Evolutionary conservation across 192 early-diverging fungal genomes (phyloP), one percentile per base, ranked within the genome.

Genomic region (Coemansia sp.): DNA sequence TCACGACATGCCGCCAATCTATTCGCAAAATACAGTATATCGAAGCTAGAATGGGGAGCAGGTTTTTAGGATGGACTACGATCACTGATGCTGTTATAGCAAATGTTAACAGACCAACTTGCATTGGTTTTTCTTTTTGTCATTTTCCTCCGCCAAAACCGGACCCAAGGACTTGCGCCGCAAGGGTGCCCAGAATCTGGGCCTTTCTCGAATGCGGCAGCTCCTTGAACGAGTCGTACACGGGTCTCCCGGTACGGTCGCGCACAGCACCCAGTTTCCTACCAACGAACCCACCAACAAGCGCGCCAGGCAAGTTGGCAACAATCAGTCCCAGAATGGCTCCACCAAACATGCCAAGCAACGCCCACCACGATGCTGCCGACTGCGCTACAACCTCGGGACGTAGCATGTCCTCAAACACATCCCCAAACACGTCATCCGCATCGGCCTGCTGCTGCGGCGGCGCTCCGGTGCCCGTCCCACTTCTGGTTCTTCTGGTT

Each of bases 371-470:
- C 68, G 66, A 86, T 67, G 33, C 4, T 34, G 33, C 4, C 87
- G 66, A 86, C 67, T 42, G 45, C 0, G 14, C 8, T 0, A 75
- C 60, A 2, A 91, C 84, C 59, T 91, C 85, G 0, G 91, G 85
- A 19, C 85, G 79, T 57, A 94, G 67, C n/a, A 94, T 70, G 50
- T 93, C 91, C 56, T 92, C 90, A 76, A 94, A 92, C 38, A 91
- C 89, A 22, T 83, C 76, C 20, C 87, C 87, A 75, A 94, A 94
- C 41, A 93, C 72, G 25, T 63, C 29, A 8, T 86, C 70, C 2
- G 93, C 79, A 61, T 92, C 80, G 0, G 87, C 72, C 20, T 70
- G 74, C 27, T 72, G 15, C 14, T 11, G 15, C 38, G 45, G n/a
- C n/a, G n/a, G n/a, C n/a, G n/a, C n/a, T n/a, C 37, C 37, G 9